Percentiles rank a stretch among this genome's conserved stretches.
These are phyloP conservation scores for Amphirosellinia nigrospora DNA, from an alignment of 495 filamentous ascomycete genomes.

Conservation along the genomic window DNA sequence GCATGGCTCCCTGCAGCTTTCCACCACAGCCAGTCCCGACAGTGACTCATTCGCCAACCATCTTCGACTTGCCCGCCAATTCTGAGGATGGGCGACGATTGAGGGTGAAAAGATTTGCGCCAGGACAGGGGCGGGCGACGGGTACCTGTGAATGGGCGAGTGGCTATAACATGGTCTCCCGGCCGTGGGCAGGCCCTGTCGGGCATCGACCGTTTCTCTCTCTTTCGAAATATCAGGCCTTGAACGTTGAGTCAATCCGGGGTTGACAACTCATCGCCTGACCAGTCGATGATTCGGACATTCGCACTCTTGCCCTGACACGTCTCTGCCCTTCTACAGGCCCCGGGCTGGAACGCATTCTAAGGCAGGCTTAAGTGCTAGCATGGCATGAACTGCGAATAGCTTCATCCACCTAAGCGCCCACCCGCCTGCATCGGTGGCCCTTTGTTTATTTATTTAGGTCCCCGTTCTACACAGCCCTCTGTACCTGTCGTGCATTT, in stretches of 20 bases:
- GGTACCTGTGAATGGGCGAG: slow-evolving; percentile 27
- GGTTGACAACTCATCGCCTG: slow-evolving; percentile 28
- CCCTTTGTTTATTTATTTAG: slow-evolving; percentile 25
- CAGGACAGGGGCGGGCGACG: slow-evolving; percentile 29
- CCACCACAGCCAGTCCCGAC: slow-evolving; percentile 32
- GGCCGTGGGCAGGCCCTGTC: slow-evolving; percentile 34
- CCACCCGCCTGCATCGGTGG: slow-evolving; percentile 22
- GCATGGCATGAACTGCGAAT: slow-evolving; percentile 41
- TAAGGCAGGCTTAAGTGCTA: slow-evolving; percentile 4
- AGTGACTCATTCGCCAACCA: slow-evolving; percentile 44
- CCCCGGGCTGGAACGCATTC: slow-evolving; percentile 23
- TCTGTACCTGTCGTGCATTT: slow-evolving; percentile 12
- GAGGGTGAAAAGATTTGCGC: slow-evolving; percentile 22
- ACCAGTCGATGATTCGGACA: slow-evolving; percentile 18
- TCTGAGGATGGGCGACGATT: slow-evolving; percentile 34
- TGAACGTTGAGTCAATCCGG: slow-evolving; percentile 29
- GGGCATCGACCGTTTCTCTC: slow-evolving; percentile 34
- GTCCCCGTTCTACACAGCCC: slow-evolving; percentile 26
- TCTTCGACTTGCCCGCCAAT: slow-evolving; percentile 33
- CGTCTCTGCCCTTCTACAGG: slow-evolving; percentile 31
- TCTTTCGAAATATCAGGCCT: slow-evolving; percentile 32
- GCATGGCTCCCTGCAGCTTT: slow-evolving; percentile 38
- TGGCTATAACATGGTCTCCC: slow-evolving; percentile 38
- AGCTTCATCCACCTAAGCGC: slow-evolving; percentile 37
- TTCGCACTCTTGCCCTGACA: slow-evolving; percentile 21